Conservation (phyloP, 2,329 filamentous ascomycete species). For the Penicillium hordei region DNA sequence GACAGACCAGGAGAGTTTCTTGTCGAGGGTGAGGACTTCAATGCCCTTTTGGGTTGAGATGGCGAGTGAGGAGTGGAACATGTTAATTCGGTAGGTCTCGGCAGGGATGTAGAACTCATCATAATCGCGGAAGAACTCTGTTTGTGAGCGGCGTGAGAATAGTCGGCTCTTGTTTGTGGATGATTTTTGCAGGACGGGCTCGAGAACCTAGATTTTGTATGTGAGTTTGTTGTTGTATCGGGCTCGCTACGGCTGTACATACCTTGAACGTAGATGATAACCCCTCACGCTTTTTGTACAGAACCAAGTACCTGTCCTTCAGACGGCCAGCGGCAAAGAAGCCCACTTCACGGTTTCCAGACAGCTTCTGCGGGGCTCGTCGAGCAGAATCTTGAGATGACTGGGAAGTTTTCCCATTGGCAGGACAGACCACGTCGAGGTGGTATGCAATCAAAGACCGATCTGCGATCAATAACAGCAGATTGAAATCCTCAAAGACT, state of each 20-base stretch:
- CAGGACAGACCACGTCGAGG: constrained; percentile 73
- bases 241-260: constrained; percentile 7
- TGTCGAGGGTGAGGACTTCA: constrained; percentile 93
- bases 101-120: constrained; percentile 98
- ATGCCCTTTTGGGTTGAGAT: constrained; percentile 90
- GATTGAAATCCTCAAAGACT: constrained; percentile 90
- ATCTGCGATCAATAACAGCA: constrained; percentile 89
- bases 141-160: constrained; percentile 67
- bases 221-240: not conserved
- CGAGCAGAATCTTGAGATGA: constrained; percentile 67
- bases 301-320: constrained; percentile 92
- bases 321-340: constrained; percentile 96
- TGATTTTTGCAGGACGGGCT: constrained; percentile 91
- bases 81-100: constrained; percentile 91
- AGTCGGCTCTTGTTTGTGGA: constrained; percentile 76
- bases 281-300: constrained; percentile 95
- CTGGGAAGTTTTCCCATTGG: constrained; percentile 49
- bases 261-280: constrained; percentile 86
- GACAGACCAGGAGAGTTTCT: constrained; percentile 92
- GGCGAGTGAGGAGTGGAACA: constrained; percentile 92
- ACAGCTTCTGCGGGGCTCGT: constrained; percentile 86
- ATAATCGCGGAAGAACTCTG: constrained; percentile 96
- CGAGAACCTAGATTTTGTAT: constrained; percentile 64
- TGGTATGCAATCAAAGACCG: constrained; percentile 91
- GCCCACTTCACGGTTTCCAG: constrained; percentile 82